These are phyloP conservation scores for Calocybe cyanea DNA, from an alignment of 768 basidiomycete species.

Conservation along the genomic window DNA sequence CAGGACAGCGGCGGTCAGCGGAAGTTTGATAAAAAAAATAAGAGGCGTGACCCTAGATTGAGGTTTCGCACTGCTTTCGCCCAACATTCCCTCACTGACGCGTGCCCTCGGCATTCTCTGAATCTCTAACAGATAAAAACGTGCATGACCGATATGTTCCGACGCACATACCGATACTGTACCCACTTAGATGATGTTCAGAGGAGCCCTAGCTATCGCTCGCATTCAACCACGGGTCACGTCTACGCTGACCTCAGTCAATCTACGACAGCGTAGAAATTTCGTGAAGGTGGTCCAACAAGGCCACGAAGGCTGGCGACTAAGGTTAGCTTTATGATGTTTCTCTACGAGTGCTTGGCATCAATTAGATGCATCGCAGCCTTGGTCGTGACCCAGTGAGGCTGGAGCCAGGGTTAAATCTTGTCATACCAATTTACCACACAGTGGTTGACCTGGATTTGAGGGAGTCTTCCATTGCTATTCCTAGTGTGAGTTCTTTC, in stretches of 20 bases:
- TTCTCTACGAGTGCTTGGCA: neutral
- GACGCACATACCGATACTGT: too few relatives aligned
- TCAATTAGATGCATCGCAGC: conserved; percentile 17
- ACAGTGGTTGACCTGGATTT: conserved; percentile 41
- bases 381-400: conserved; percentile 42
- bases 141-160: too few relatives aligned
- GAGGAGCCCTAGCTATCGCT: too few relatives aligned
- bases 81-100: too few relatives aligned
- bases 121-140: too few relatives aligned
- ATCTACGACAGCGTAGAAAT: conserved; percentile 18
- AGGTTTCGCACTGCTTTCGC: too few relatives aligned
- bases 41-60: too few relatives aligned
- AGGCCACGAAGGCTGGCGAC: conserved; percentile 50
- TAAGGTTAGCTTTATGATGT: conserved; percentile 27
- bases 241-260: neutral
- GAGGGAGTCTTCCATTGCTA: conserved; percentile 42
- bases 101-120: too few relatives aligned
- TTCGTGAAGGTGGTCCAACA: conserved; percentile 50
- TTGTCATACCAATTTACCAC: conserved; percentile 44
- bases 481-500: conserved; percentile 33
- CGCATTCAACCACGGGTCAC: too few relatives aligned
- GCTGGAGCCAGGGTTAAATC: conserved; percentile 41
- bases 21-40: too few relatives aligned
- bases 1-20: too few relatives aligned
- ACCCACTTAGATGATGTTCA: too few relatives aligned